These are phyloP conservation scores for Aspergillus melleus DNA, from an alignment of 2,329 filamentous ascomycete genomes.

Conservation along the genomic window DNA sequence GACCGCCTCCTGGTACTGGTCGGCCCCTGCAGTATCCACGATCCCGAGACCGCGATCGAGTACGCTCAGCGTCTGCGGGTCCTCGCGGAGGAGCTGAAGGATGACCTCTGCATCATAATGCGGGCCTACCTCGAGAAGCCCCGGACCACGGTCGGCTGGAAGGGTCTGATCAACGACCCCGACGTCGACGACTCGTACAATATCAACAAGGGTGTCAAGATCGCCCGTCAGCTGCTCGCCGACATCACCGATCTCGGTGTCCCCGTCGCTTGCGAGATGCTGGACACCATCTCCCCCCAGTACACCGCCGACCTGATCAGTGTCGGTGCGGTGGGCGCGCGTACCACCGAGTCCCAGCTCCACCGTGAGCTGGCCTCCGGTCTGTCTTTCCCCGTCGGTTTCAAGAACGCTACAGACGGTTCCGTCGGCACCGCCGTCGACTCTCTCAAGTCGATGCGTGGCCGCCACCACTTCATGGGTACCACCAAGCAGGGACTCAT, in stretches of 20 bases:
- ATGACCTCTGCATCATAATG: slow-evolving; percentile 91
- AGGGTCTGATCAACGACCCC: slow-evolving; percentile 97
- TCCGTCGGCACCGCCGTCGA: slow-evolving; percentile 87
- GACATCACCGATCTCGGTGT: slow-evolving; percentile 83
- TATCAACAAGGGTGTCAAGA: slow-evolving; percentile 95
- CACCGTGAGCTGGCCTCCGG: slow-evolving; percentile 93
- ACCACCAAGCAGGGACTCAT: slow-evolving; percentile 96
- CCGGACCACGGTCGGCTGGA: slow-evolving; percentile 95
- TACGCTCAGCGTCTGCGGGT: slow-evolving; percentile 77
- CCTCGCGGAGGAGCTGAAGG: slow-evolving; percentile 73
- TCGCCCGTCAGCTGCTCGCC: slow-evolving; percentile 87
- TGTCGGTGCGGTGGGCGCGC: slow-evolving; percentile 87
- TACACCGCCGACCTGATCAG: slow-evolving; percentile 95
- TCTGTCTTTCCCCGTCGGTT: slow-evolving; percentile 93
- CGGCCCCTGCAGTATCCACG: slow-evolving; percentile 95
- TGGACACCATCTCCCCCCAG: slow-evolving; percentile 97
- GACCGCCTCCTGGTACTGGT: slow-evolving; percentile 91
- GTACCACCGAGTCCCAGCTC: slow-evolving; percentile 92
- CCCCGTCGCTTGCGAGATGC: slow-evolving; percentile 95
- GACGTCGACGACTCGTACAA: slow-evolving; percentile 95
- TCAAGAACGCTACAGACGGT: slow-evolving; percentile 98
- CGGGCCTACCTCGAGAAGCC: slow-evolving; percentile 98
- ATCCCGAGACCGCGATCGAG: slow-evolving; percentile 80
- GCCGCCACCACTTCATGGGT: slow-evolving; percentile 88
- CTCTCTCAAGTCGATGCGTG: slow-evolving; percentile 72